Percentiles rank a stretch among this genome's conserved stretches.
These are phyloP conservation scores for Rhodamnia argentea DNA, from an alignment of 345 rosid species.

Conservation along the genomic window DNA sequence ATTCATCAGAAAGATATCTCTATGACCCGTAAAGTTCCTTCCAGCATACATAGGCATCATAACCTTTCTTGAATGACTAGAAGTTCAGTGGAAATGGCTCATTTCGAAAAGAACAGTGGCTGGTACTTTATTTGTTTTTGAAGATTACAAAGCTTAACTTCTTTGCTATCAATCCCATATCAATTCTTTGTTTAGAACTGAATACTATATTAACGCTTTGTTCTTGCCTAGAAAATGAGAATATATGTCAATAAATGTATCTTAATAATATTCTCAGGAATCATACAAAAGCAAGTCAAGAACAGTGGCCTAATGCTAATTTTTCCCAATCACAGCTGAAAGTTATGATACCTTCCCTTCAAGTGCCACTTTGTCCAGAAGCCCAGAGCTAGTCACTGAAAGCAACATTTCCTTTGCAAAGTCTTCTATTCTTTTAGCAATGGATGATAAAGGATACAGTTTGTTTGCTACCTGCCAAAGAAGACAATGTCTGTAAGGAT, in stretches of 20 bases:
- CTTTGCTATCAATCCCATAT: background rate
- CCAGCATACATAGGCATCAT: background rate
- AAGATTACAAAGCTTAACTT: background rate
- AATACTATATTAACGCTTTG: background rate
- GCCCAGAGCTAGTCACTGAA: constrained; percentile 32
- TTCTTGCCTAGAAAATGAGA: background rate
- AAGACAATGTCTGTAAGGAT: constrained; percentile 5
- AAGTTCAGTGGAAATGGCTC: background rate
- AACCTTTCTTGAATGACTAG: background rate
- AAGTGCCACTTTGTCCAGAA: constrained; percentile 26
- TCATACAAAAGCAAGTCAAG: background rate
- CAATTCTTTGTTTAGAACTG: background rate
- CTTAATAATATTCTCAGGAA: background rate
- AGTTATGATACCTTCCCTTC: constrained; percentile 51
- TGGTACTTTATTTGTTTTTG: background rate
- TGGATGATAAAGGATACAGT: constrained; percentile 65
- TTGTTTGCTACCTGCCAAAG: constrained; percentile 83
- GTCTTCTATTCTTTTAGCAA: constrained; percentile 80
- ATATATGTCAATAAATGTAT: background rate
- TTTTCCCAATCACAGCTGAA: background rate
- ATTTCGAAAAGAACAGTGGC: background rate
- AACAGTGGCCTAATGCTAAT: background rate
- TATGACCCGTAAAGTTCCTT: background rate
- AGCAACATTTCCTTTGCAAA: constrained; percentile 68
- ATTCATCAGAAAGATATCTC: background rate